Base-by-base conservation (phyloP, 805 yeast genomes). In the Teunomyces kruisii region DNA sequence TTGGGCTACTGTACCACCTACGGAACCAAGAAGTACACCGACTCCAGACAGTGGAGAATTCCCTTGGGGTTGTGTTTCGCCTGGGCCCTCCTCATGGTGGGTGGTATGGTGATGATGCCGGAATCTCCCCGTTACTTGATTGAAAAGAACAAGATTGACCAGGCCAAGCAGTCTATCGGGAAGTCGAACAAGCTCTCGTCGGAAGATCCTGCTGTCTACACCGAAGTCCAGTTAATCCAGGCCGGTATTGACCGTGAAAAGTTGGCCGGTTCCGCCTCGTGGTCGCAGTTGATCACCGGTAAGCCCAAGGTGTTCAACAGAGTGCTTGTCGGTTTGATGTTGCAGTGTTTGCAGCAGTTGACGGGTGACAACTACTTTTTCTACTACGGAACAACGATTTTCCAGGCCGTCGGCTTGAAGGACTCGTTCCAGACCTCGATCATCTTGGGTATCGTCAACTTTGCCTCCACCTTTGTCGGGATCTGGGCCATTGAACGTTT, bases 121-220 rank as follows among this genome's bases (percentile, higher is more conserved):
- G 90, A 84, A 67, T 80, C 87, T 28, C 86, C 89, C 50, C 70
- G 86, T 58, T 84, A 61, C 67, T 74, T 84, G 65, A 72, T 80
- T 49, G 80, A 76, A 61, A 68, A 67, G 49, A 69, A 66, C 35
- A 72, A 65, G 45, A 50, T 71, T 29, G 83, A 79, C 28, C 80
- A 78, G 45, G 88, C 88, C 33, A 75, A 64, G 55, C 47, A 49
- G 3, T 75, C 85, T 9, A 62, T 84, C 51, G 83, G 84, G 22
- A 75, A 59, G 54, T 76, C 84, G 39, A 84, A 84, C 73, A 81
- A 78, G 60, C 71, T 76, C 32, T 53, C 74, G 5, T 53, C 65
- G 10, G 85, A 83, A 42, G 79, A 79, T 53, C 77, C 79, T 42
- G 75, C 78, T 37, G 79, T 81, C 39, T 68, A 72, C 53, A 68